phyloP scores from a whole-genome alignment of 441 rosid species.

The Melastoma candidum region DNA sequence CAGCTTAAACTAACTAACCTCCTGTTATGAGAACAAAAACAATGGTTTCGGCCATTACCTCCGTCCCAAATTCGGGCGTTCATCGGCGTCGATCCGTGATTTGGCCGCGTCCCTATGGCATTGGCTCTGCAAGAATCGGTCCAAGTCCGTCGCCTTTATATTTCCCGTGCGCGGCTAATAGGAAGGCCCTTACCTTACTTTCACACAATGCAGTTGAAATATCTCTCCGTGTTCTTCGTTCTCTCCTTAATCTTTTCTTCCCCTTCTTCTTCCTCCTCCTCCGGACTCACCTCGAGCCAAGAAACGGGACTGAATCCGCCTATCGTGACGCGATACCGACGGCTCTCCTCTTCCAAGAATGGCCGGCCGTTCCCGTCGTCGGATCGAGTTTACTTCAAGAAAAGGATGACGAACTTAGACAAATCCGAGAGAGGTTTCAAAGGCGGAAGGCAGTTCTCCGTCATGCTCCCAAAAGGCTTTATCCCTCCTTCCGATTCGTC shows the following conservation, averaged over 20 bases:
- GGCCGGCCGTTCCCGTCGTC: neutral
- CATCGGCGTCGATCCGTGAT: too few relatives aligned
- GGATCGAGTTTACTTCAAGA: slow-evolving; percentile 10
- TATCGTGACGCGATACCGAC: neutral
- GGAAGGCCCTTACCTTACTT: too few relatives aligned
- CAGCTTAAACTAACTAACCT: too few relatives aligned
- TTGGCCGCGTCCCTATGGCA: too few relatives aligned
- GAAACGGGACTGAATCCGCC: neutral
- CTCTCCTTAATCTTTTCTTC: slow-evolving; percentile 1
- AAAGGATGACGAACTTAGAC: slow-evolving; percentile 15
- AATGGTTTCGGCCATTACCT: too few relatives aligned
- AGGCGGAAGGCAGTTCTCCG: slow-evolving; percentile 34
- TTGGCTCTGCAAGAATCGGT: too few relatives aligned
- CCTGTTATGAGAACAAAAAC: too few relatives aligned
- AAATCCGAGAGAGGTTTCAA: slow-evolving; percentile 10
- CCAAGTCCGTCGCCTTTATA: too few relatives aligned
- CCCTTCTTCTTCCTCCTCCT: neutral
- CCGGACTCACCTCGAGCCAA: neutral
- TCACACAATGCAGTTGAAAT: neutral
- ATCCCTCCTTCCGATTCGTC: slow-evolving; percentile 84
- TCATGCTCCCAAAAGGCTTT: slow-evolving; percentile 73
- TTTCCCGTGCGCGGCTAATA: too few relatives aligned
- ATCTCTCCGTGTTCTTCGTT: neutral
- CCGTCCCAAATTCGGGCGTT: too few relatives aligned
- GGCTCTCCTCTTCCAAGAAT: neutral